phyloP scores from a whole-genome alignment of 2,329 filamentous ascomycete genomes.

The Davidsoniella neocaledoniae region DNA sequence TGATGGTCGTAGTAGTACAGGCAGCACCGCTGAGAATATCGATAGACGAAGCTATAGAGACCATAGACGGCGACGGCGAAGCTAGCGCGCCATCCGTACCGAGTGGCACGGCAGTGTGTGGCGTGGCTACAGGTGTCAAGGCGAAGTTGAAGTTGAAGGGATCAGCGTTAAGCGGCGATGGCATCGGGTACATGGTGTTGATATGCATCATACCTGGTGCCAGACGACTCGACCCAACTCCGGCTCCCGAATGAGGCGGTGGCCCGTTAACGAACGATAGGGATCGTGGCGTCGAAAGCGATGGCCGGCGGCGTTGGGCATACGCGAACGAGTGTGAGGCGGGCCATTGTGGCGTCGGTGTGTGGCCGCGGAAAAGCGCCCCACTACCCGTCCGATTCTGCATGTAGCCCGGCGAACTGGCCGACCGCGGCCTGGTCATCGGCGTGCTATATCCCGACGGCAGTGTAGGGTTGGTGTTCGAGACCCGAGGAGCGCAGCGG shows the following conservation, averaged over 20 bases:
- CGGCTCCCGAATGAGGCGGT: not conserved
- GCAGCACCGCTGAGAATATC: not conserved
- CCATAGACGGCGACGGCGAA: too few species aligned
- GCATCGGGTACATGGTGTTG: too few species aligned
- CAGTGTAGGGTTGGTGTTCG: too few species aligned
- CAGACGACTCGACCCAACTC: not conserved
- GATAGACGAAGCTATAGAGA: not conserved
- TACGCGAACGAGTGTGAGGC: slow-evolving; percentile 11
- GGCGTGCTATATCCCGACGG: slow-evolving; percentile 1
- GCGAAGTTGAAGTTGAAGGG: slow-evolving; percentile 6
- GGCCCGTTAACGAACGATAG: slow-evolving; percentile 11
- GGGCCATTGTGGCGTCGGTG: not conserved
- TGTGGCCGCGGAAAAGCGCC: slow-evolving; percentile 1
- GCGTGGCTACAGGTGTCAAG: too few species aligned
- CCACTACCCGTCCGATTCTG: not conserved
- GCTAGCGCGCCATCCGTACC: too few species aligned
- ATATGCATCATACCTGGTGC: too few species aligned
- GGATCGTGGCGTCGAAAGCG: slow-evolving; percentile 9
- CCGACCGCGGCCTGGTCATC: not conserved
- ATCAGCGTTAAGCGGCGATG: not conserved
- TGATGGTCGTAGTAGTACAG: not conserved
- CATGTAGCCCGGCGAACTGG: not conserved
- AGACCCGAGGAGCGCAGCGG: too few species aligned
- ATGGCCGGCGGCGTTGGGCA: slow-evolving; percentile 7
- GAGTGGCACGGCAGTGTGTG: too few species aligned